Evolutionary conservation across 2,329 filamentous ascomycete genomes (phyloP).

Genomic region (Knufia petricola): DNA sequence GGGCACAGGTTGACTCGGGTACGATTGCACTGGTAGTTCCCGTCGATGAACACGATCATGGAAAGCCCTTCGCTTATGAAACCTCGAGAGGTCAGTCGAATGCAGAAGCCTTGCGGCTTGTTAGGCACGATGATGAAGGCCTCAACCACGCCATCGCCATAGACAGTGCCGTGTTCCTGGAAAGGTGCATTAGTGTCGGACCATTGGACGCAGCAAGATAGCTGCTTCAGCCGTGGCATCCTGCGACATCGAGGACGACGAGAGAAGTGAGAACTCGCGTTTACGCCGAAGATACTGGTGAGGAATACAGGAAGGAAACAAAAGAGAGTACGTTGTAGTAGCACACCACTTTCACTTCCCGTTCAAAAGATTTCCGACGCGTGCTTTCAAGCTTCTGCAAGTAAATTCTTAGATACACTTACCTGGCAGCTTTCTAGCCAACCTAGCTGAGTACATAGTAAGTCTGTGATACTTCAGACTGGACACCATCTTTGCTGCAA

Average conservation of each 20-base stretch:
- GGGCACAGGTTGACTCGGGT: conserved; percentile 37
- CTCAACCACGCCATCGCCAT: conserved; percentile 44
- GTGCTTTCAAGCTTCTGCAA: no score
- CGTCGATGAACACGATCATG: conserved; percentile 49
- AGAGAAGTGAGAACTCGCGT: no score
- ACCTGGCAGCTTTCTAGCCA: no score
- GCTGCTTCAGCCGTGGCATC: conserved; percentile 47
- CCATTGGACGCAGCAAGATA: conserved; percentile 44
- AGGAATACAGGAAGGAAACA: no score
- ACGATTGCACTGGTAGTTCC: conserved; percentile 49
- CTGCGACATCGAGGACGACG: not conserved
- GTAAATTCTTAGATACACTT: no score
- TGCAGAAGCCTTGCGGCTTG: conserved; percentile 34
- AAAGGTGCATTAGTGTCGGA: conserved; percentile 34
- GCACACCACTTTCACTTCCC: not conserved
- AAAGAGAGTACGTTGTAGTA: not conserved
- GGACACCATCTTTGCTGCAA: no score
- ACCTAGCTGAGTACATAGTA: no score
- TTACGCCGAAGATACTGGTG: no score
- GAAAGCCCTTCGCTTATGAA: conserved; percentile 46
- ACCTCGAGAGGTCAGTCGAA: conserved; percentile 40
- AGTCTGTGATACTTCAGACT: no score
- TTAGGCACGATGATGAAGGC: conserved; percentile 42
- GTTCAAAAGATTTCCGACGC: no score
- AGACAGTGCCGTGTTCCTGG: conserved; percentile 41